These are phyloP conservation scores for Breviolum minutum DNA, from an alignment of 73 alveolate species.

Conservation along the genomic window DNA sequence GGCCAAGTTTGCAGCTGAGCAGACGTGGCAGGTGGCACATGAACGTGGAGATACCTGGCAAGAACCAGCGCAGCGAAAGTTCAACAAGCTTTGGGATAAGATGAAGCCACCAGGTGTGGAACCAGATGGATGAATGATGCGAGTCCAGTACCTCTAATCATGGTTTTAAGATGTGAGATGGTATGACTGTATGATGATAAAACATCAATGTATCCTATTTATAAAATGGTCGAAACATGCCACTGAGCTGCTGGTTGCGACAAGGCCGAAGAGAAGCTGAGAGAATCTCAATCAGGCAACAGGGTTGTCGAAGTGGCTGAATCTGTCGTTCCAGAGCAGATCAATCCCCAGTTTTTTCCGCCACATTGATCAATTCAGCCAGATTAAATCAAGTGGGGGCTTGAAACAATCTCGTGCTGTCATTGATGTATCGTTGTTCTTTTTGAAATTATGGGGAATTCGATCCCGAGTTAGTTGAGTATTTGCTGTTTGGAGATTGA, in stretches of 20 bases:
- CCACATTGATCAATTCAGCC: background rate
- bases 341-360: background rate
- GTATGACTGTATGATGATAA: too few relatives aligned
- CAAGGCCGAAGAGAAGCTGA: background rate
- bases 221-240: too few relatives aligned
- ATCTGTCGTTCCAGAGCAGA: background rate
- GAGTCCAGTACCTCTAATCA: background rate
- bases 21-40: slow-evolving; percentile 53
- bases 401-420: too few relatives aligned
- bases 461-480: too few relatives aligned
- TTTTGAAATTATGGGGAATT: too few relatives aligned
- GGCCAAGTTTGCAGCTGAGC: too few relatives aligned
- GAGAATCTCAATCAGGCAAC: background rate
- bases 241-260: too few relatives aligned
- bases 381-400: background rate
- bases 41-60: slow-evolving; percentile 90
- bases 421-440: too few relatives aligned
- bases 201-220: too few relatives aligned
- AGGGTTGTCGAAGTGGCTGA: background rate
- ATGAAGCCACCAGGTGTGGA: slow-evolving; percentile 56
- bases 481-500: too few relatives aligned
- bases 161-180: too few relatives aligned
- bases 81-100: slow-evolving; percentile 37
- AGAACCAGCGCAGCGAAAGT: slow-evolving; percentile 26
- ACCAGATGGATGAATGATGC: background rate